Percentiles rank a stretch among this genome's conserved stretches.
Conservation (phyloP, 495 filamentous ascomycete genomes). For the Durotheca rogersii region DNA sequence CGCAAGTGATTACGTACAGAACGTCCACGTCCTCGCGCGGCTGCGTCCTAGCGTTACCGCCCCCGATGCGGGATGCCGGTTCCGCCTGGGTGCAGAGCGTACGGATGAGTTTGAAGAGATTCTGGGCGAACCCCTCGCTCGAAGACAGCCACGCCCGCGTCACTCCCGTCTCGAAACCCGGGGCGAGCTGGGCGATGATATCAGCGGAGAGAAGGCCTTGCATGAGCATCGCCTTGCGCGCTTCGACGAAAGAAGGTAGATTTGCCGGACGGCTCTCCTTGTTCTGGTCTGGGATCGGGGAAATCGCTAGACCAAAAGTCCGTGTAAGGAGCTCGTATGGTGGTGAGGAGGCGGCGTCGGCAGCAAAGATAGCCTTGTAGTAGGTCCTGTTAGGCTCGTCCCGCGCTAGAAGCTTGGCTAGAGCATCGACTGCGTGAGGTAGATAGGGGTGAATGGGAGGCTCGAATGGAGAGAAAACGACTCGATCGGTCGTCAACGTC, state of each 20-base stretch:
- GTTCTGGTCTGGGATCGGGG: conserved; percentile 69
- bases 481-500: conserved; percentile 49
- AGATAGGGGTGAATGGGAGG: conserved; percentile 83
- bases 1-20: conserved; percentile 65
- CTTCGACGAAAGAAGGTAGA: conserved; percentile 66
- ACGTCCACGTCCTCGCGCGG: conserved; percentile 48
- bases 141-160: conserved; percentile 83
- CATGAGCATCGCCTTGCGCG: conserved; percentile 80
- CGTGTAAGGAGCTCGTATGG: conserved; percentile 83
- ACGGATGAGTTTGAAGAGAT: conserved; percentile 70
- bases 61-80: conserved; percentile 39
- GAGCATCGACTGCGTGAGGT: conserved; percentile 80
- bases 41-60: conserved; percentile 34
- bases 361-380: conserved; percentile 76
- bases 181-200: conserved; percentile 74
- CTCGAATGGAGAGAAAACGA: conserved; percentile 79
- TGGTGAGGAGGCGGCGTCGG: conserved; percentile 60
- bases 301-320: conserved; percentile 84
- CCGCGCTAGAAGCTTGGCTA: conserved; percentile 88
- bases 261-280: conserved; percentile 45
- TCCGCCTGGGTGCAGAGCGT: conserved; percentile 63
- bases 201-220: conserved; percentile 91
- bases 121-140: conserved; percentile 80
- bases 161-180: conserved; percentile 67
- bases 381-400: conserved; percentile 89